These are phyloP conservation scores for Quercus lobata DNA, from an alignment of 331 rosid genomes.

Conservation along the genomic window DNA sequence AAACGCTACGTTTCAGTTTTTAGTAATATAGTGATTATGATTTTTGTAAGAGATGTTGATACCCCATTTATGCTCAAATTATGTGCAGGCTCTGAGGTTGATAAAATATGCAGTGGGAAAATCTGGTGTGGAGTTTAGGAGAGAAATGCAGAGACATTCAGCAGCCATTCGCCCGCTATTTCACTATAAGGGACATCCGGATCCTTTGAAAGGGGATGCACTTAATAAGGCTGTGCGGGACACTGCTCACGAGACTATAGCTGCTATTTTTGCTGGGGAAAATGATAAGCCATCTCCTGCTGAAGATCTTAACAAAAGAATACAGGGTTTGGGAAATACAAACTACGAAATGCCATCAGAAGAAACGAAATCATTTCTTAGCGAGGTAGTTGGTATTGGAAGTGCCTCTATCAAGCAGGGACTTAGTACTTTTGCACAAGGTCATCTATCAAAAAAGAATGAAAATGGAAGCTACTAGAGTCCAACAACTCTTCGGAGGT, in stretches of 20 bases:
- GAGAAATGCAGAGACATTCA: constrained; percentile 98
- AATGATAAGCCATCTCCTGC: constrained; percentile 77
- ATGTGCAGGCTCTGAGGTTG: constrained; percentile 81
- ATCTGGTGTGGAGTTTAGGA: constrained; percentile 95
- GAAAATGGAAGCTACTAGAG: constrained; percentile 75
- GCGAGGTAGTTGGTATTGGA: constrained; percentile 97
- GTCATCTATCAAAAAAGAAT: constrained; percentile 70
- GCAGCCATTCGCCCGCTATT: too few species aligned
- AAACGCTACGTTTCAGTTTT: too few species aligned
- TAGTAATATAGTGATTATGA: too few species aligned
- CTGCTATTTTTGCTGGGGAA: constrained; percentile 75
- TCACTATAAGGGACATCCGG: too few species aligned
- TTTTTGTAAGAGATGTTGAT: constrained; percentile 1
- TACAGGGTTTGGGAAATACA: constrained; percentile 95
- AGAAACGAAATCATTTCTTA: constrained; percentile 80
- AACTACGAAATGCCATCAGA: constrained; percentile 56
- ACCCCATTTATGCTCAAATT: constrained; percentile 4
- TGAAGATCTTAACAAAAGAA: constrained; percentile 76
- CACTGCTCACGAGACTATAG: constrained; percentile 76
- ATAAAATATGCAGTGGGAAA: constrained; percentile 83
- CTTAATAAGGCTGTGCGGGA: constrained; percentile 92
- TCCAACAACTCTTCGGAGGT: constrained; percentile 86
- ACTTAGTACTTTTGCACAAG: constrained; percentile 67
- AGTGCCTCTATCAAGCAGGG: constrained; percentile 98
- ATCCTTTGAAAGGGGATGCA: too few species aligned